phyloP scores from a whole-genome alignment of 2,329 filamentous ascomycete species.

The Ceratocystis huliohia region DNA sequence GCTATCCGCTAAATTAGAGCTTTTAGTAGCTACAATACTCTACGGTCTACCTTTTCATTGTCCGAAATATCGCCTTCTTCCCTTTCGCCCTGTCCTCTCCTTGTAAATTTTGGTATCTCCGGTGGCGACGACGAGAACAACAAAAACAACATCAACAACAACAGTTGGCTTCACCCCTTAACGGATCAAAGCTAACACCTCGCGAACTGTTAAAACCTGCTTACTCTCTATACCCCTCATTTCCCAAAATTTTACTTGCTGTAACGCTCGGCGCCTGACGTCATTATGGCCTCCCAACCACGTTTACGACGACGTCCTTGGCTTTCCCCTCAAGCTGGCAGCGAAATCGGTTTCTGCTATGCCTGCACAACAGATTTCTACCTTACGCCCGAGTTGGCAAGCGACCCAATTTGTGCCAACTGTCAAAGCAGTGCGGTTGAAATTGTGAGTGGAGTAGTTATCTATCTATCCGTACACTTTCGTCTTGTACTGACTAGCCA shows the following conservation, averaged over 20 bases:
- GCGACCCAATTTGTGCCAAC: constrained; percentile 57
- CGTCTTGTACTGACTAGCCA: neutral
- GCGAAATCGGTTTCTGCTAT: constrained; percentile 59
- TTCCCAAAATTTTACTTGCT: neutral
- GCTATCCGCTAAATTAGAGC: neutral
- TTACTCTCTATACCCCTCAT: neutral
- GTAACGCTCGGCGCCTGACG: neutral
- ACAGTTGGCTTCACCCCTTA: no score
- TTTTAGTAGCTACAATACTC: neutral
- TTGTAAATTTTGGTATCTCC: neutral
- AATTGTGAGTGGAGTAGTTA: constrained; percentile 49
- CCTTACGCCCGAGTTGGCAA: constrained; percentile 40
- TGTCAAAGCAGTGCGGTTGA: constrained; percentile 72
- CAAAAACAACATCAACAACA: neutral
- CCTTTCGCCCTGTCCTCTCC: neutral
- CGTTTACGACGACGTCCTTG: neutral
- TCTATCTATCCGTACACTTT: neutral
- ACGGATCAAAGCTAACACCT: no score
- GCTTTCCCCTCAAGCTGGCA: neutral
- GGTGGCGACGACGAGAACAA: neutral
- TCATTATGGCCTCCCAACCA: constrained; percentile 8
- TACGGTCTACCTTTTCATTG: neutral
- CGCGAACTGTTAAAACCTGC: neutral
- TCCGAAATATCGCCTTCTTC: neutral
- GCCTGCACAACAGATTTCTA: constrained; percentile 72